Conservation (phyloP, 2,329 filamentous ascomycete species). For the Immersiporthe knoxdaviesiana region DNA sequence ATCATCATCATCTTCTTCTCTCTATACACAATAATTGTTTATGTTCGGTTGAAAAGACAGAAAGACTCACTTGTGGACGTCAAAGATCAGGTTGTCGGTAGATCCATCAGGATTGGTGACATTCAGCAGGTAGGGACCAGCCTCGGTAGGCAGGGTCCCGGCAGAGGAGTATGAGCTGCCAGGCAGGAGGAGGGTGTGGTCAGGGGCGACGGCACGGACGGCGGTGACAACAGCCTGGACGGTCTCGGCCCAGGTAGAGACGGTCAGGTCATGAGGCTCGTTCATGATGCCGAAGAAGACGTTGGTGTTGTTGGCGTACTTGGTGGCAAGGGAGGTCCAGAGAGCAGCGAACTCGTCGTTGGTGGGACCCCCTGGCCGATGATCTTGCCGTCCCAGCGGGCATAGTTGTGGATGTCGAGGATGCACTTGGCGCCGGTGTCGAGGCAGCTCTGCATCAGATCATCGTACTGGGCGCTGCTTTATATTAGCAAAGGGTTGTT, state of each 20-base stretch:
- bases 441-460: conserved; percentile 53
- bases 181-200: conserved; percentile 64
- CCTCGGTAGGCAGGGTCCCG: conserved; percentile 52
- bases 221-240: conserved; percentile 66
- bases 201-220: conserved; percentile 64
- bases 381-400: conserved; percentile 62
- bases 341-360: conserved; percentile 59
- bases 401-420: conserved; percentile 46
- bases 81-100: conserved; percentile 59
- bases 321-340: conserved; percentile 59
- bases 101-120: conserved; percentile 61
- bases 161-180: conserved; percentile 62
- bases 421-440: conserved; percentile 51
- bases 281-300: conserved; percentile 70
- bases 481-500: neutral
- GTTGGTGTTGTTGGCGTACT: conserved; percentile 56
- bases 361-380: conserved; percentile 64
- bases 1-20: too few relatives aligned
- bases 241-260: conserved; percentile 60
- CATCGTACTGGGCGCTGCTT: conserved; percentile 46
- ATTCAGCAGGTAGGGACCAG: conserved; percentile 52
- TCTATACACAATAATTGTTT: too few relatives aligned
- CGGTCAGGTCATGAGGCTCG: conserved; percentile 61
- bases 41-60: neutral
- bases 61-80: conserved; percentile 61